These are phyloP conservation scores for Suhomyces panamericanus DNA, from an alignment of 1,139 yeast genomes.

Conservation along the genomic window DNA sequence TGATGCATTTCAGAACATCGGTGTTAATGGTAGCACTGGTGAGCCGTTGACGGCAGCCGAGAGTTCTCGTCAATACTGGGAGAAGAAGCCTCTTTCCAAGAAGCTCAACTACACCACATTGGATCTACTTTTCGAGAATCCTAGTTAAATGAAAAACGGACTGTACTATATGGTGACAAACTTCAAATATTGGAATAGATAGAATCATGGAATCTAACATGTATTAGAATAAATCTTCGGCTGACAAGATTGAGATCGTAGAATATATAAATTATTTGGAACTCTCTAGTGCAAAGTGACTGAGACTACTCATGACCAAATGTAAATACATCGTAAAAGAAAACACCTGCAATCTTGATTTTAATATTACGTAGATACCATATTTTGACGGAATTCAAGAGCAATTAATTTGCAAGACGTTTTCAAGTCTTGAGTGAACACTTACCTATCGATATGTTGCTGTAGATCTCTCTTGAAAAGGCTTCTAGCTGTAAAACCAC, in stretches of 20 bases:
- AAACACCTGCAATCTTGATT: no score
- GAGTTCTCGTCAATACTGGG: slow-evolving; percentile 68
- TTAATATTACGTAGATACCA: no score
- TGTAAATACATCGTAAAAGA: no score
- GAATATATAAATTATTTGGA: neutral
- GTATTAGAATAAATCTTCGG: neutral
- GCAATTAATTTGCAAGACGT: no score
- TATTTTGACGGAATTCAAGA: no score
- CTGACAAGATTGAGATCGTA: neutral
- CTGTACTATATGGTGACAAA: no score
- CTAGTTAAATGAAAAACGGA: neutral
- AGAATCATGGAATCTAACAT: neutral
- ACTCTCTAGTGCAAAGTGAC: no score
- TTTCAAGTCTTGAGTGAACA: no score
- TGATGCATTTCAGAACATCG: slow-evolving; percentile 40
- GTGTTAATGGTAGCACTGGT: slow-evolving; percentile 45
- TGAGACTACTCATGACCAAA: no score
- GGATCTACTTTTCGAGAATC: slow-evolving; percentile 53
- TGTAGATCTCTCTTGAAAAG: no score
- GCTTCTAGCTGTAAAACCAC: no score
- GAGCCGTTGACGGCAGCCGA: slow-evolving; percentile 63
- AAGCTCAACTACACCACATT: slow-evolving; percentile 85
- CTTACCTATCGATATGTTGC: no score
- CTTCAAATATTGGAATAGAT: neutral
- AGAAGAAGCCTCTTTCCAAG: slow-evolving; percentile 72